Percentiles rank a stretch among this genome's conserved stretches.
phyloP scores from a whole-genome alignment of 331 rosid genomes.

The Acacia pycnantha region DNA sequence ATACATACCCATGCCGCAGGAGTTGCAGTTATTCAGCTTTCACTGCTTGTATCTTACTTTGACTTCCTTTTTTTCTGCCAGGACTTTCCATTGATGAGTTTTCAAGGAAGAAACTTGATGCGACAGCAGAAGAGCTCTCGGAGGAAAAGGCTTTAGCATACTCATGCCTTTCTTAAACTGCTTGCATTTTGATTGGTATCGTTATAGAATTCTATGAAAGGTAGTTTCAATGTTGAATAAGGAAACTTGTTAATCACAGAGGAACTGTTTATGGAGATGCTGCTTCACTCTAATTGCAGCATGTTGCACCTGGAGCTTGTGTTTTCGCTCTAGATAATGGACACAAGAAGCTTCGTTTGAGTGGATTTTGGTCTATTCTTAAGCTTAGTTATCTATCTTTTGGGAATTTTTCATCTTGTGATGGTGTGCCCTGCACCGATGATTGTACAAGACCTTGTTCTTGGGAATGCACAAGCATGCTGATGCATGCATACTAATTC shows the following conservation, averaged over 20 bases:
- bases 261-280: conserved; percentile 42
- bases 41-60: neutral
- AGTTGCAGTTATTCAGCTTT: neutral
- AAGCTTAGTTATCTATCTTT: neutral
- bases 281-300: conserved; percentile 30
- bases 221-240: conserved; percentile 66
- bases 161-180: conserved; percentile 73
- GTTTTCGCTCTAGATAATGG: conserved; percentile 19
- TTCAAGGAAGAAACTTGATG: conserved; percentile 88
- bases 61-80: neutral
- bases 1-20: neutral
- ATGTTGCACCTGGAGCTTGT: neutral
- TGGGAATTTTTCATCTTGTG: neutral
- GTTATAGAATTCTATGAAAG: conserved; percentile 13
- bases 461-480: neutral
- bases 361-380: neutral
- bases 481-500: neutral
- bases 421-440: neutral
- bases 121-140: conserved; percentile 76
- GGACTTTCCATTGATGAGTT: conserved; percentile 86
- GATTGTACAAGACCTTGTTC: neutral
- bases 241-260: conserved; percentile 40
- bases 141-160: conserved; percentile 93
- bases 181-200: conserved; percentile 4
- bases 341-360: neutral